These are phyloP conservation scores for Salvia sclarea DNA, from an alignment of 305 asterid species.

Conservation along the genomic window DNA sequence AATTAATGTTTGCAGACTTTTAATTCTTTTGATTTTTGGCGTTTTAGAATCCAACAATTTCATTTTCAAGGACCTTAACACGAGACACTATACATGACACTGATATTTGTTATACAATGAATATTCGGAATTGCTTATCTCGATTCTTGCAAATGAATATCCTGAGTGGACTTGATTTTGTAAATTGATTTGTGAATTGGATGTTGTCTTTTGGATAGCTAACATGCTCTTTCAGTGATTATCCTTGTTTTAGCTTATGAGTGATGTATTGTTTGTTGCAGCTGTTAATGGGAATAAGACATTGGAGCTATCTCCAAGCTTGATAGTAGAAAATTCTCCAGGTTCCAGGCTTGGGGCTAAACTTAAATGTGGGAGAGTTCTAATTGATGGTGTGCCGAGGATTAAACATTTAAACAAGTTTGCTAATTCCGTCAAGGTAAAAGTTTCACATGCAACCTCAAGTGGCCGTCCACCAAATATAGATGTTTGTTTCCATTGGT, in stretches of 20 bases:
- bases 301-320: conserved; percentile 59
- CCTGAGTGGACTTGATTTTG: not conserved
- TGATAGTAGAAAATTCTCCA: conserved; percentile 66
- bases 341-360: conserved; percentile 72
- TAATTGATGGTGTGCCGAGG: conserved; percentile 70
- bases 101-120: not conserved
- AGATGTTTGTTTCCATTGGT: conserved; percentile 83
- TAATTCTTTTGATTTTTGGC: not conserved
- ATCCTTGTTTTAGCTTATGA: conserved; percentile 2
- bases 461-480: conserved; percentile 48
- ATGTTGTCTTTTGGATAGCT: not conserved
- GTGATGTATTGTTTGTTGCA: conserved; percentile 40
- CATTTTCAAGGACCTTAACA: not conserved
- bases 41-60: not conserved
- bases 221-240: not conserved
- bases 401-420: conserved; percentile 55
- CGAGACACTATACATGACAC: not conserved
- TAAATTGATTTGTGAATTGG: not conserved
- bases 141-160: not conserved
- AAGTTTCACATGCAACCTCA: conserved; percentile 48
- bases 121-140: not conserved
- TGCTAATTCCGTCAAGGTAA: conserved; percentile 66
- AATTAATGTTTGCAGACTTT: not conserved
- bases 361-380: conserved; percentile 70
- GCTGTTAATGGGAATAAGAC: conserved; percentile 50